A percentile compares a stretch with the other conserved stretches of the same genome.
These are phyloP conservation scores for Erythrobasidium hasegawianum DNA, from an alignment of 1,284 basidiomycete species.

Conservation along the genomic window DNA sequence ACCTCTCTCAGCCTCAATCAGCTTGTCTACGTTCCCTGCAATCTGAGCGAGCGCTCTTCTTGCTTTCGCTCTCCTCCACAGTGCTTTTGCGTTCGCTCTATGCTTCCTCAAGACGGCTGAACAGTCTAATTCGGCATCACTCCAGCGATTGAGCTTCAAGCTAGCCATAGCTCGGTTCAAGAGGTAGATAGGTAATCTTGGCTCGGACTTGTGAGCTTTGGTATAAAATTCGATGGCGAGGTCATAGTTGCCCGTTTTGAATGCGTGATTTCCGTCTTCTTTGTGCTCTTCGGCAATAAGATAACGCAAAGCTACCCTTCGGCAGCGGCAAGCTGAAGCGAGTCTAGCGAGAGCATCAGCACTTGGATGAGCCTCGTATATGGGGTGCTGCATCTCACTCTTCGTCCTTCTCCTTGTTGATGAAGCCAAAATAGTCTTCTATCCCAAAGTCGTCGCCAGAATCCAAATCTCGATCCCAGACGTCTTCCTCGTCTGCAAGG, in stretches of 20 bases:
- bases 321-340: conserved; percentile 15
- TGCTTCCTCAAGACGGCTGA: conserved; percentile 27
- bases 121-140: conserved; percentile 34
- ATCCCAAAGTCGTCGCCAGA: conserved; percentile 32
- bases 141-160: conserved; percentile 30
- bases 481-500: conserved; percentile 30
- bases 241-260: conserved; percentile 44
- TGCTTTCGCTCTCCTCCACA: conserved; percentile 34
- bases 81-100: conserved; percentile 33
- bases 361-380: too few relatives aligned
- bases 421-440: conserved; percentile 23
- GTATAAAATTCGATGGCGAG: conserved; percentile 46
- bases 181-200: conserved; percentile 28
- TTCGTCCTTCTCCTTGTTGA: conserved; percentile 23
- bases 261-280: conserved; percentile 46
- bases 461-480: conserved; percentile 33
- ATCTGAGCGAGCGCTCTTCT: conserved; percentile 15
- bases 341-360: neutral
- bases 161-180: conserved; percentile 34
- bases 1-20: conserved; percentile 34
- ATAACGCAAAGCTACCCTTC: conserved; percentile 25
- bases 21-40: conserved; percentile 33
- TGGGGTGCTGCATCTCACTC: conserved; percentile 10
- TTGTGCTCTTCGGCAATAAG: conserved; percentile 44
- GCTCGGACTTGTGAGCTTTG: conserved; percentile 30